Evolutionary conservation across 2,329 filamentous ascomycete species (phyloP), one percentile per base, ranked within the genome.

Genomic region (Ascochyta viciae-villosae): DNA sequence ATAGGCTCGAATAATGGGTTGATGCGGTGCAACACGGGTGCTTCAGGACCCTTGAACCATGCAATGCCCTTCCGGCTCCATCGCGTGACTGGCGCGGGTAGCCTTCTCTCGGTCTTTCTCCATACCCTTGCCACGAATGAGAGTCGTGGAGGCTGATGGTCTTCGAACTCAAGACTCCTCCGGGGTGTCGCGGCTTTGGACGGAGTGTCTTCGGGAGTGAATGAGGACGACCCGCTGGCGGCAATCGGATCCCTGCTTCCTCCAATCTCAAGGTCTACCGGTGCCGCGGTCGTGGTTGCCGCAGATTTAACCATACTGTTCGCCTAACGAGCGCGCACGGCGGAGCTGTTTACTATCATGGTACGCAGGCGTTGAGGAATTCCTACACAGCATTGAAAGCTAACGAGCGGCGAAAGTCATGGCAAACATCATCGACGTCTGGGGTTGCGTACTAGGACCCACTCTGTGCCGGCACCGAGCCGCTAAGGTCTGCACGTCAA

Each of bases 1-100:
- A 91, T 72, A 10, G 70, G 70, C 15, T 90, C 89, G 52, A 92
- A 83, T 35, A 90, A 61, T 1, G 80, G 80, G 4, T 60, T 70
- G 38, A 83, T 82, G 26, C 61, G 73, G 66, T 78, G 79, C 54
- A 67, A 69, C 39, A 73, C 69, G 8, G 78, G 75, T 15, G 79
- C 77, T 35, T 77, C 56, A 4, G 81, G 80, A 1, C 81, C 81
- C 58, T 76, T 73, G 13, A 78, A 66, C 81, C 81, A 83, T 63
- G 19, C 80, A 54, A 64, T 64, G 7, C 69, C 70, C 35, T 61
- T 65, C 38, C 58, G 56, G 16, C 49, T 41, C 35, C 50, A 61
- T 24, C 58, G 61, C 42, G 55, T 43, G 29, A 72, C 42, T 2
- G 62, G 62, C 38, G 54, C 41, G 4, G 68, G 70, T 9, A 56